A percentile compares a stretch with the other conserved stretches of the same genome.
Evolutionary conservation across 495 filamentous ascomycete species (phyloP).

Genomic region (Aeminium ludgeri): DNA sequence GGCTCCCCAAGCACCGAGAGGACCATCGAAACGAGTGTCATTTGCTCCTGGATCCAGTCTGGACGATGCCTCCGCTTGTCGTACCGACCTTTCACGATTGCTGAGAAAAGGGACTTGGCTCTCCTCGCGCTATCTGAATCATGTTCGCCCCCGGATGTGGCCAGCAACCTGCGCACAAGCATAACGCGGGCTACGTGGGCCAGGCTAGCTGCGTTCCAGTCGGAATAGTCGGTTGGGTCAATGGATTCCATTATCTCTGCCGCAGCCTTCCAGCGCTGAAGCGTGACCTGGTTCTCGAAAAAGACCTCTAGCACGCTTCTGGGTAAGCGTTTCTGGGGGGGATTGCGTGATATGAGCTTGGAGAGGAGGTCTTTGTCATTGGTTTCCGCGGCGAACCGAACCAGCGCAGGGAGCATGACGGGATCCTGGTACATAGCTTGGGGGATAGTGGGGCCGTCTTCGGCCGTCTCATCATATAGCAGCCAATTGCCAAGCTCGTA

Average conservation of each 20-base stretch:
- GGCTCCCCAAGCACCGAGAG: neutral
- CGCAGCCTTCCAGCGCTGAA: constrained; percentile 33
- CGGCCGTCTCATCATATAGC: constrained; percentile 34
- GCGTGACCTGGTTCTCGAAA: constrained; percentile 32
- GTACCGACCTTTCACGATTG: neutral
- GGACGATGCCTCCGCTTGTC: neutral
- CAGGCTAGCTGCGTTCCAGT: constrained; percentile 14
- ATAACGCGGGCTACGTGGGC: constrained; percentile 17
- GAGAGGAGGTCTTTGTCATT: constrained; percentile 32
- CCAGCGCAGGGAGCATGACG: constrained; percentile 35
- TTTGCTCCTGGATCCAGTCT: neutral
- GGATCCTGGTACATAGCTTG: constrained; percentile 30
- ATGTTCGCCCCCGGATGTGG: neutral
- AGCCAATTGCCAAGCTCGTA: constrained; percentile 39
- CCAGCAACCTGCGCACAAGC: neutral
- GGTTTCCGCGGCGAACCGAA: constrained; percentile 40
- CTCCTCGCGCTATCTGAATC: neutral
- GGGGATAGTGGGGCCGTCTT: constrained; percentile 42
- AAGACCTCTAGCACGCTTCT: constrained; percentile 32
- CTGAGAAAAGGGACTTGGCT: neutral
- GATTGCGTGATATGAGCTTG: constrained; percentile 21
- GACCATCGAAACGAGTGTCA: neutral
- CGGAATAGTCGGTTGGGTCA: constrained; percentile 16
- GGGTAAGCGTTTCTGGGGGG: constrained; percentile 5
- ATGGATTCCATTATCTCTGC: constrained; percentile 29